A percentile compares a stretch with the other conserved stretches of the same genome.
These are phyloP conservation scores for Phaeotremella fagi DNA, from an alignment of 768 basidiomycete species.

Conservation along the genomic window DNA sequence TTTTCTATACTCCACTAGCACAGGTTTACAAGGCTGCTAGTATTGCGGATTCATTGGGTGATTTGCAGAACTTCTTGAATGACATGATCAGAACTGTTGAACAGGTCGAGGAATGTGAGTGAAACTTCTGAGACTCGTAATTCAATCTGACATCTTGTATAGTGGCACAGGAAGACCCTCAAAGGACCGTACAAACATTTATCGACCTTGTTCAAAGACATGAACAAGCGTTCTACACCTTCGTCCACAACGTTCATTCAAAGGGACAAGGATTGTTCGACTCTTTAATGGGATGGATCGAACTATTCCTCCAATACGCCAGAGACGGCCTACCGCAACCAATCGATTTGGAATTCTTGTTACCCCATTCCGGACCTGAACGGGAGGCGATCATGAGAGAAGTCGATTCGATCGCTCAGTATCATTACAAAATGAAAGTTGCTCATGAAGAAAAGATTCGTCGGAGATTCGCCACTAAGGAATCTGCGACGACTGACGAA, in stretches of 20 bases:
- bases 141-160: slow-evolving; percentile 1
- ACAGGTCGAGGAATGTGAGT: slow-evolving; percentile 74
- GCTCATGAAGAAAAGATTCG: slow-evolving; percentile 86
- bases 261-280: slow-evolving; percentile 94
- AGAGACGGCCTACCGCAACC: slow-evolving; percentile 75
- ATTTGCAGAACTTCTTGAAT: slow-evolving; percentile 88
- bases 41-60: slow-evolving; percentile 86
- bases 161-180: slow-evolving; percentile 82
- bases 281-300: slow-evolving; percentile 92
- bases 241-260: slow-evolving; percentile 97
- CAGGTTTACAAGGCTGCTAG: slow-evolving; percentile 97
- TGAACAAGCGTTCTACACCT: slow-evolving; percentile 90
- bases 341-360: slow-evolving; percentile 79
- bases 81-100: slow-evolving; percentile 95
- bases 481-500: slow-evolving; percentile 62
- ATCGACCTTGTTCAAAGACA: slow-evolving; percentile 90
- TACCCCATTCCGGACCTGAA: slow-evolving; percentile 75
- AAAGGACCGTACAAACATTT: slow-evolving; percentile 81
- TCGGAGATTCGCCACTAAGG: slow-evolving; percentile 64
- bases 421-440: slow-evolving; percentile 92
- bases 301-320: slow-evolving; percentile 82
- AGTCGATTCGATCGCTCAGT: slow-evolving; percentile 79
- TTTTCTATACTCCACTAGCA: slow-evolving; percentile 93
- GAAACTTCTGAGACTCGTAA: not conserved
- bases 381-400: slow-evolving; percentile 74